Conservation (phyloP, 169 alveolate species). For the Miamiensis avidus region DNA sequence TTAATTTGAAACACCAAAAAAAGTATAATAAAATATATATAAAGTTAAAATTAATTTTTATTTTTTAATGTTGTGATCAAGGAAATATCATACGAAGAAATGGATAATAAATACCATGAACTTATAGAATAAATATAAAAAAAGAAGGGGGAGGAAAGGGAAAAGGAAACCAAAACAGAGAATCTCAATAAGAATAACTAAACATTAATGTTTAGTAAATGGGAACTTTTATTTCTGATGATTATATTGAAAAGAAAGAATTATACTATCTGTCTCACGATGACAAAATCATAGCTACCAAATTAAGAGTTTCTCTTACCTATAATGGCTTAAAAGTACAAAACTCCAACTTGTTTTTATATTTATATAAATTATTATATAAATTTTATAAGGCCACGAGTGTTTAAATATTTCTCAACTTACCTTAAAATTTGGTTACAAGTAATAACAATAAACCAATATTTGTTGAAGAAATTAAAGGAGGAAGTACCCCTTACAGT, state of each 20-base stretch:
- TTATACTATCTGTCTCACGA: neutral
- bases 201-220: neutral
- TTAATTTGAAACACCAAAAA: neutral
- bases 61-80: too few species aligned
- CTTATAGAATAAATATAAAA: neutral
- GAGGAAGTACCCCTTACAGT: constrained; percentile 8
- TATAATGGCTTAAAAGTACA: neutral
- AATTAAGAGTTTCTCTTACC: neutral
- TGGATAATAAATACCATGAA: neutral
- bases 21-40: too few species aligned
- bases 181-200: neutral
- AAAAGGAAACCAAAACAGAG: neutral
- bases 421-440: constrained; percentile 10
- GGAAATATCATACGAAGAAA: neutral
- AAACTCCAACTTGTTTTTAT: too few species aligned
- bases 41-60: too few species aligned
- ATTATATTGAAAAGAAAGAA: constrained; percentile 3
- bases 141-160: neutral
- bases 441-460: neutral
- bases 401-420: neutral
- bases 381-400: too few species aligned
- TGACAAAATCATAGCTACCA: neutral
- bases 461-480: neutral
- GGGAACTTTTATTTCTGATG: neutral
- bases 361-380: too few species aligned